phyloP scores from a whole-genome alignment of 805 yeast species.

The Phaffomyces antillensis region DNA sequence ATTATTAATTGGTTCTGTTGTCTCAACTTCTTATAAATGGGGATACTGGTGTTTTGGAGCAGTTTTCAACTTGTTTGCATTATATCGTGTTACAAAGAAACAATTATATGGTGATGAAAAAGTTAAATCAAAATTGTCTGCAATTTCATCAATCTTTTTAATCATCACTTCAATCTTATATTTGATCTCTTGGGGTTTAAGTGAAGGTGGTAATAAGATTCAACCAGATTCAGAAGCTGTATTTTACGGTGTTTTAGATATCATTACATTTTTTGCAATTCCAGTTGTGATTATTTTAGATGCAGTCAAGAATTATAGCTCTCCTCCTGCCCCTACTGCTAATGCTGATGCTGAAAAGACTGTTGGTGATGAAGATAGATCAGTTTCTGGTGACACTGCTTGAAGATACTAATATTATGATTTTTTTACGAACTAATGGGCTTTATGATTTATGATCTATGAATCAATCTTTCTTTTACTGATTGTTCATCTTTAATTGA shows the following conservation, averaged over 20 bases:
- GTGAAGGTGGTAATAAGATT: conserved; percentile 50
- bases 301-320: conserved; percentile 11
- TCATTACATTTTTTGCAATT: conserved; percentile 34
- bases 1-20: conserved; percentile 49
- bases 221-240: conserved; percentile 49
- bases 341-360: conserved; percentile 6
- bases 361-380: conserved; percentile 6
- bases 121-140: neutral
- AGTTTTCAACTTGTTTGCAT: conserved; percentile 34
- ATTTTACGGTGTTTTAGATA: conserved; percentile 46
- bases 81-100: conserved; percentile 22
- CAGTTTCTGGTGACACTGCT: conserved; percentile 5
- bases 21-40: conserved; percentile 55
- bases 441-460: no score
- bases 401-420: neutral
- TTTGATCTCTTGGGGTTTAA: conserved; percentile 43
- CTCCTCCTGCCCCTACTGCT: neutral
- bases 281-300: conserved; percentile 29
- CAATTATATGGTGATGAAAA: conserved; percentile 15
- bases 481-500: no score
- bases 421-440: no score
- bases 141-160: conserved; percentile 22
- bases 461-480: no score
- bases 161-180: conserved; percentile 34
- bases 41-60: conserved; percentile 57